Conservation (phyloP, 306 rosid genomes). For the Quercus wislizeni region DNA sequence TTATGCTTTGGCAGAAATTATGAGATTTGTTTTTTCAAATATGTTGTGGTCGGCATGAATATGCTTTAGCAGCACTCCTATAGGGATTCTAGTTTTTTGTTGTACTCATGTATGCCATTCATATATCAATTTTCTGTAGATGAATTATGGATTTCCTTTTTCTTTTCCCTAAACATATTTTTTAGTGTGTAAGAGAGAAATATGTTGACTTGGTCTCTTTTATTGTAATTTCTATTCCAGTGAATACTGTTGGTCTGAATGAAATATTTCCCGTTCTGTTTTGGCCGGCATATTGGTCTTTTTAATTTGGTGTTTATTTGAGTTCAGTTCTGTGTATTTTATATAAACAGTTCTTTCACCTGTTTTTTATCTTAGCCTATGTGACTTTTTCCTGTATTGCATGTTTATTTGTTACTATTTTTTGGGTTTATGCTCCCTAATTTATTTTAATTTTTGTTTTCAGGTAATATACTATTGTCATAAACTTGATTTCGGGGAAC, state of each 20-base stretch:
- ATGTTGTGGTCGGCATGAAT: too few species aligned
- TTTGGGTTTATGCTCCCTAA: background rate
- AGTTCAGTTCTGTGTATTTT: background rate
- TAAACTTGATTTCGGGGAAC: slow-evolving; percentile 69
- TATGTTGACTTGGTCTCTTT: background rate
- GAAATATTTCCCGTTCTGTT: background rate
- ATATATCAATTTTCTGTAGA: background rate
- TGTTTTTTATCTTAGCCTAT: background rate
- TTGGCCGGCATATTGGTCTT: too few species aligned
- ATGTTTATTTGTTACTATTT: background rate
- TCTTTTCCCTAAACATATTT: too few species aligned
- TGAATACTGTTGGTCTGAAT: background rate
- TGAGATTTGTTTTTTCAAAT: too few species aligned
- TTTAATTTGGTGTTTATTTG: background rate
- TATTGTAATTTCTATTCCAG: background rate
- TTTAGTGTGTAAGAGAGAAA: background rate
- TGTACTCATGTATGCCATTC: background rate
- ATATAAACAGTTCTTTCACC: background rate
- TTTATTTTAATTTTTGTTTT: slow-evolving; percentile 17
- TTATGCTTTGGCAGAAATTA: background rate
- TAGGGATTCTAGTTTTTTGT: background rate
- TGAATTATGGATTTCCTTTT: background rate
- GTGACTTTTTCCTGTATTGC: background rate
- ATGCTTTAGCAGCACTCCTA: too few species aligned
- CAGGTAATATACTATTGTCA: slow-evolving; percentile 79